A percentile compares a stretch with the other conserved stretches of the same genome.
Conservation (phyloP, 768 basidiomycete genomes). For the Dentipellis sp. region DNA sequence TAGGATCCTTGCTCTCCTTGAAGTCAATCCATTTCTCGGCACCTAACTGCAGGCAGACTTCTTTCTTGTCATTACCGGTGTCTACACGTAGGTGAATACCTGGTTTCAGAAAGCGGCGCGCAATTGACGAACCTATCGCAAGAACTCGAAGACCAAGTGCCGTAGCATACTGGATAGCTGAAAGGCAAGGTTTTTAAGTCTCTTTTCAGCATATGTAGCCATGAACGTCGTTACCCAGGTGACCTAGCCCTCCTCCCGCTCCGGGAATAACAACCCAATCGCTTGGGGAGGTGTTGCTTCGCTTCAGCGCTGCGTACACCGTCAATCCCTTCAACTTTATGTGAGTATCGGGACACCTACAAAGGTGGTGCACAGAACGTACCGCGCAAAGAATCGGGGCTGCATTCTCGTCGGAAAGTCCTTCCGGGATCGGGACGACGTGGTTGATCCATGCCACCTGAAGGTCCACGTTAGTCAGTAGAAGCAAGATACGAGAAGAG, state of each 20-base stretch:
- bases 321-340: conserved; percentile 26
- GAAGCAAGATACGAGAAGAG: not conserved
- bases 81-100: conserved; percentile 18
- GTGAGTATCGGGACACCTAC: no score
- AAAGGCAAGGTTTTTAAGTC: not conserved
- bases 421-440: conserved; percentile 36
- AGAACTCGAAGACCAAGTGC: conserved; percentile 35
- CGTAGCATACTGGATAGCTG: conserved; percentile 37
- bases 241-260: conserved; percentile 33
- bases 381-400: conserved; percentile 37
- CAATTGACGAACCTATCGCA: conserved; percentile 24
- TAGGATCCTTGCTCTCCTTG: conserved; percentile 29
- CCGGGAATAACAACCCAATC: conserved; percentile 33
- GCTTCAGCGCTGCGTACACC: conserved; percentile 37
- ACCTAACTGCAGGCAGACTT: conserved; percentile 28
- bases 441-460: conserved; percentile 27
- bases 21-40: conserved; percentile 40
- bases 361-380: not conserved
- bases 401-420: conserved; percentile 29
- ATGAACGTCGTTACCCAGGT: conserved; percentile 22
- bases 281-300: conserved; percentile 23
- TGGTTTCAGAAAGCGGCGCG: not conserved
- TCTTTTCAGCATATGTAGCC: no score
- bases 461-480: not conserved
- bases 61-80: conserved; percentile 31